Evolutionary conservation across 208 protist genomes (phyloP).

Genomic region (Crithidia thermophila): DNA sequence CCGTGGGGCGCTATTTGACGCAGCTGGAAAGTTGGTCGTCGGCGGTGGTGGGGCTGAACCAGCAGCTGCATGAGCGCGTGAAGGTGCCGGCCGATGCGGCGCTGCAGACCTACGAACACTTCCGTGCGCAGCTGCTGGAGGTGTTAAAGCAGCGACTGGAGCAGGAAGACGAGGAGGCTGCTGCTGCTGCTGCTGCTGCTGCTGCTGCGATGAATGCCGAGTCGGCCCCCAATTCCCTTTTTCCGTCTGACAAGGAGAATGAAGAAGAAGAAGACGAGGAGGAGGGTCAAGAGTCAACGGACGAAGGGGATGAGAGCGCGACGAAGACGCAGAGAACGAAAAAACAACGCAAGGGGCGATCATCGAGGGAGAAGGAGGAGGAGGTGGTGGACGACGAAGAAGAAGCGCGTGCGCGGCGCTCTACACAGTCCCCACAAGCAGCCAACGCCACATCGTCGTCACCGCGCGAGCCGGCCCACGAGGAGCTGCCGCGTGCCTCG

Average conservation of each 20-base stretch:
- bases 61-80: constrained; percentile 37
- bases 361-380: not conserved
- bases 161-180: constrained; percentile 18
- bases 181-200: not conserved
- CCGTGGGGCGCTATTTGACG: constrained; percentile 34
- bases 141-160: constrained; percentile 41
- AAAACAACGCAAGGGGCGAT: too few relatives aligned
- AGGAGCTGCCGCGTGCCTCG: constrained; percentile 40
- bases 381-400: too few relatives aligned
- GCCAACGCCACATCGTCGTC: not conserved
- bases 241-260: too few relatives aligned
- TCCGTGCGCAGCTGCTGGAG: constrained; percentile 40
- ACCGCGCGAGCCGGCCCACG: not conserved
- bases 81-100: constrained; percentile 28
- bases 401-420: constrained; percentile 1
- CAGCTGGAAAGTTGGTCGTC: constrained; percentile 34
- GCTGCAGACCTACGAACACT: constrained; percentile 27
- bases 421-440: constrained; percentile 7
- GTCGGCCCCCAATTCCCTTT: too few relatives aligned
- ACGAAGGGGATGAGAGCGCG: too few relatives aligned
- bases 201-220: too few relatives aligned
- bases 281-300: too few relatives aligned
- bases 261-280: too few relatives aligned
- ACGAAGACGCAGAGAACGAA: too few relatives aligned
- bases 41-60: constrained; percentile 24